Conservation (phyloP, 2,329 filamentous ascomycete species). For the Colletotrichum filicis region DNA sequence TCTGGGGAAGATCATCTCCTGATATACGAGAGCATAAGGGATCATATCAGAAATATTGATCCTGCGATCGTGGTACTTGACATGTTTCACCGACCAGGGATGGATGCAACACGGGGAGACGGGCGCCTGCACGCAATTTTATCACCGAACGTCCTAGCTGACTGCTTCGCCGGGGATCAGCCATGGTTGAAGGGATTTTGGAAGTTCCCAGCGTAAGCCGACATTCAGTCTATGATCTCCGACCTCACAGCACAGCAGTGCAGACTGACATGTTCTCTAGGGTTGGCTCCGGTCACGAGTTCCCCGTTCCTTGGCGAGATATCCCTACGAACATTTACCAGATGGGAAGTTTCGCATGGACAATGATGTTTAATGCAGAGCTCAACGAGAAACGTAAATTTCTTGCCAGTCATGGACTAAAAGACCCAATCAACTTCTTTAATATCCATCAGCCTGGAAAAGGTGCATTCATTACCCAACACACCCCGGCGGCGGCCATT, state of each 20-base stretch:
- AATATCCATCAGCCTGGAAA: slow-evolving; percentile 33
- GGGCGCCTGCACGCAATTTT: slow-evolving; percentile 48
- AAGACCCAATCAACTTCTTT: slow-evolving; percentile 37
- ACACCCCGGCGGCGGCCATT: slow-evolving; percentile 39
- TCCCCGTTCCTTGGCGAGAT: slow-evolving; percentile 55
- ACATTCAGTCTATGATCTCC: neutral
- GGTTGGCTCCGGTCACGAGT: slow-evolving; percentile 53
- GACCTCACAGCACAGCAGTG: neutral
- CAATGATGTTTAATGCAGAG: neutral
- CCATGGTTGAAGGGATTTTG: slow-evolving; percentile 49
- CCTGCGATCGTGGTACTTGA: slow-evolving; percentile 48
- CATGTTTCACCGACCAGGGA: slow-evolving; percentile 41
- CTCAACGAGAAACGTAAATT: neutral
- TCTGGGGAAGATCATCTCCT: slow-evolving; percentile 42
- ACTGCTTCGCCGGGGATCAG: slow-evolving; percentile 51
- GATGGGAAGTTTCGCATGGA: slow-evolving; percentile 36
- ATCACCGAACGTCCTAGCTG: slow-evolving; percentile 55
- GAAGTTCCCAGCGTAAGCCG: slow-evolving; percentile 52
- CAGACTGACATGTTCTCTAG: slow-evolving; percentile 39
- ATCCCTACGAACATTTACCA: slow-evolving; percentile 53
- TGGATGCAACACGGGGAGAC: slow-evolving; percentile 39
- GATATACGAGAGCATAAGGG: slow-evolving; percentile 40
- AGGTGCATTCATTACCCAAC: slow-evolving; percentile 41
- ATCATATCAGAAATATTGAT: slow-evolving; percentile 44
- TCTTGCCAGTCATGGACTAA: slow-evolving; percentile 36